Conservation (phyloP, 1,139 yeast species). For the Sugiyamaella xylanicola region DNA sequence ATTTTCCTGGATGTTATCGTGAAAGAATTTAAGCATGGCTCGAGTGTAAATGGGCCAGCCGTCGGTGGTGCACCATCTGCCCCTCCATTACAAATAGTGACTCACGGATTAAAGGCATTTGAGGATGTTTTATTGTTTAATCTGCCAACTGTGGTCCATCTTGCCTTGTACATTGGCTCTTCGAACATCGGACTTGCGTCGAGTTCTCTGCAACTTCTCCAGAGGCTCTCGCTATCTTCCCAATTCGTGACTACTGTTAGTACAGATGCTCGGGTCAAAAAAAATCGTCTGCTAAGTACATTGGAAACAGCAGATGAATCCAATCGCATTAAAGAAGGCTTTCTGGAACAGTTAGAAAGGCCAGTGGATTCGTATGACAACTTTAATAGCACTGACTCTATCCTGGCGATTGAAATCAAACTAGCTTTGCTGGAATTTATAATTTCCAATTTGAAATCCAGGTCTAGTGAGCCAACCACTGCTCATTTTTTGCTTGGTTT, state of each 20-base stretch:
- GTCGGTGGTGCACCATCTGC: conserved; percentile 1
- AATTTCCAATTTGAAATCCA: conserved; percentile 50
- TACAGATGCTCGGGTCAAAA: conserved; percentile 47
- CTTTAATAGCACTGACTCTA: conserved; percentile 22
- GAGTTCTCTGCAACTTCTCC: conserved; percentile 56
- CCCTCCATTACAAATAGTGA: conserved; percentile 47
- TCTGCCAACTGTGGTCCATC: conserved; percentile 65
- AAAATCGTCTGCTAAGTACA: conserved; percentile 69
- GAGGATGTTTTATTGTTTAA: conserved; percentile 72
- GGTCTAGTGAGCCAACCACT: conserved; percentile 52
- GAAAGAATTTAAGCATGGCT: conserved; percentile 26
- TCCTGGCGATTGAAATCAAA: conserved; percentile 50
- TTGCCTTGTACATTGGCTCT: conserved; percentile 71
- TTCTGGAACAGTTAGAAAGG: conserved; percentile 68
- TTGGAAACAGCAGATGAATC: conserved; percentile 73
- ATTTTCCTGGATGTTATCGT: conserved; percentile 37
- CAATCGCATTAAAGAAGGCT: conserved; percentile 66
- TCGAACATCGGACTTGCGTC: conserved; percentile 53
- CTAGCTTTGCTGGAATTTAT: conserved; percentile 61
- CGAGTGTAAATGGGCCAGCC: conserved; percentile 7
- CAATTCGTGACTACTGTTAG: conserved; percentile 46
- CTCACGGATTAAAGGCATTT: conserved; percentile 64
- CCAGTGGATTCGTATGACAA: conserved; percentile 40
- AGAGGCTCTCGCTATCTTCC: conserved; percentile 53
- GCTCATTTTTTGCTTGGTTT: conserved; percentile 82